Evolutionary conservation across 73 alveolate genomes (phyloP).

Genomic region (Stentor coeruleus): DNA sequence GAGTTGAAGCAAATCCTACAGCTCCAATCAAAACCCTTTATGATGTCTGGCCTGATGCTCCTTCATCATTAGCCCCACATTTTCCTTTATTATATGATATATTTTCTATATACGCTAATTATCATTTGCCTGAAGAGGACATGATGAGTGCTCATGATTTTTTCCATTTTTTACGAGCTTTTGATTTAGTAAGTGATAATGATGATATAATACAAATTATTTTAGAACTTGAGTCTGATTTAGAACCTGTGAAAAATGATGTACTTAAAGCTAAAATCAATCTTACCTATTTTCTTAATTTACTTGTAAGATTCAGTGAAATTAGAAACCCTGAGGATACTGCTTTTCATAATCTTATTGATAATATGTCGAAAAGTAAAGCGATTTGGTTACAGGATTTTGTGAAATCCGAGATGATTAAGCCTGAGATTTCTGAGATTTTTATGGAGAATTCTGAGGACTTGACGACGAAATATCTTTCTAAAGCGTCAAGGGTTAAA

Average conservation of each 20-base stretch:
- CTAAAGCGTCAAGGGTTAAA: neutral
- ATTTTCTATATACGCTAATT: slow-evolving; percentile 8
- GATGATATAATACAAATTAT: neutral
- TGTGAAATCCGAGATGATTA: slow-evolving; percentile 19
- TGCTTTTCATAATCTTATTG: neutral
- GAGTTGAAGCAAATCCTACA: slow-evolving; percentile 5
- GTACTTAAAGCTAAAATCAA: neutral
- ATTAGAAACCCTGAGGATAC: slow-evolving; percentile 10
- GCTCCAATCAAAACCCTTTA: slow-evolving; percentile 18
- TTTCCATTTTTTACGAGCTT: slow-evolving; percentile 18
- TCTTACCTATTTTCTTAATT: neutral
- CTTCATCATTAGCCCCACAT: slow-evolving; percentile 17
- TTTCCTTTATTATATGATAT: slow-evolving; percentile 9
- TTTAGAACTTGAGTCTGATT: neutral
- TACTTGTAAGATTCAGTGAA: neutral
- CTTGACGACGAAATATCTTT: neutral
- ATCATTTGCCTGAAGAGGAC: slow-evolving; percentile 29
- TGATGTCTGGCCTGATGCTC: slow-evolving; percentile 22
- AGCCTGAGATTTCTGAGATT: slow-evolving; percentile 27
- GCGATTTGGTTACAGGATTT: slow-evolving; percentile 14
- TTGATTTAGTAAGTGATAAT: slow-evolving; percentile 18
- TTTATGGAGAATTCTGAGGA: slow-evolving; percentile 21
- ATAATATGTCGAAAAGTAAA: slow-evolving; percentile 8
- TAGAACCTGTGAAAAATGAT: neutral
- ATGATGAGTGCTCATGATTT: slow-evolving; percentile 25